Percentiles rank a stretch among this genome's conserved stretches.
Evolutionary conservation across 1,284 basidiomycete genomes (phyloP).

Genomic region (Ganoderma multipileum): DNA sequence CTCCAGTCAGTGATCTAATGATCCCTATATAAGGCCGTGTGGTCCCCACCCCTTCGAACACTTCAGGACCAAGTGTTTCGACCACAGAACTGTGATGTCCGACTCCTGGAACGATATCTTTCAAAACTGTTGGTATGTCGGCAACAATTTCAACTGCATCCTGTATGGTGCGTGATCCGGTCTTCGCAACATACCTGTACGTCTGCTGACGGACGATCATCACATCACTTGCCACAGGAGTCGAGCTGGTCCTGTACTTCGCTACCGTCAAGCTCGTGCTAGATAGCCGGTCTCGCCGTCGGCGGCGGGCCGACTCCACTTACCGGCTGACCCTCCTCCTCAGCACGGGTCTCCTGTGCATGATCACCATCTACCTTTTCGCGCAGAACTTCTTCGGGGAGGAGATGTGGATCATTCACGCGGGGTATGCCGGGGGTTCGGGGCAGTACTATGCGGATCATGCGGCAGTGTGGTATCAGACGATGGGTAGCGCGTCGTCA

Average conservation of each 20-base stretch:
- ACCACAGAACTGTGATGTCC: not conserved
- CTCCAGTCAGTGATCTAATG: not conserved
- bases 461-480: conserved; percentile 32
- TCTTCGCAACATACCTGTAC: not conserved
- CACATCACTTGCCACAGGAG: conserved; percentile 2
- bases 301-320: not conserved
- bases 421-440: conserved; percentile 26
- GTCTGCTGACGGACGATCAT: not conserved
- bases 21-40: too few relatives aligned
- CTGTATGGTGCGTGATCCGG: not conserved
- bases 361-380: conserved; percentile 28
- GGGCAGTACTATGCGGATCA: conserved; percentile 17
- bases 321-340: conserved; percentile 20
- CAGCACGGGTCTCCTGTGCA: conserved; percentile 23
- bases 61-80: not conserved
- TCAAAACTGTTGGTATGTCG: conserved; percentile 9
- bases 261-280: conserved; percentile 14
- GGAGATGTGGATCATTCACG: conserved; percentile 31
- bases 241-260: conserved; percentile 28
- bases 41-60: too few relatives aligned
- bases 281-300: not conserved
- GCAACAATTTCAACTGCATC: conserved; percentile 10
- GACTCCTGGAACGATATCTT: conserved; percentile 5
- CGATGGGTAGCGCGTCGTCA: conserved; percentile 22
- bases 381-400: conserved; percentile 27